Evolutionary conservation across 257 asterid genomes (phyloP).

Genomic region (Solanum gracilifrons): DNA sequence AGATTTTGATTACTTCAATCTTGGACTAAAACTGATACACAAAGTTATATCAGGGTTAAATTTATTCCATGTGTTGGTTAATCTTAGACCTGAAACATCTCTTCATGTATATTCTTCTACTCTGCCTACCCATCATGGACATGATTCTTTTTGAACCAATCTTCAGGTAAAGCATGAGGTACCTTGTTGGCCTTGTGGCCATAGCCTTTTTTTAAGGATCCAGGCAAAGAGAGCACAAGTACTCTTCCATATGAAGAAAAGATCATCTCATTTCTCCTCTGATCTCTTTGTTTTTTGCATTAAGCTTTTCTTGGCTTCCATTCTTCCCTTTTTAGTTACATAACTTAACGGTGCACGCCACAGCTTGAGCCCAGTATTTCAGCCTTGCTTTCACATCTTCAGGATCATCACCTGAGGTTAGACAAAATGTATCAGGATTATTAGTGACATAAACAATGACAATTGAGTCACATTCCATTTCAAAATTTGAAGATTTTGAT

Average conservation of each 20-base stretch:
- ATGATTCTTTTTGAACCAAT: not conserved
- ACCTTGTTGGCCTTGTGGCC: not conserved
- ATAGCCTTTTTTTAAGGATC: not conserved
- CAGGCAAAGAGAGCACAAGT: not conserved
- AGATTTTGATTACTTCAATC: not conserved
- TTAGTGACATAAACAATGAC: not conserved
- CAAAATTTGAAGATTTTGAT: not conserved
- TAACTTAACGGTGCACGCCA: conserved; percentile 27
- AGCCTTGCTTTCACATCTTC: conserved; percentile 39
- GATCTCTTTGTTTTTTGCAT: not conserved
- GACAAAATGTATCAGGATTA: not conserved
- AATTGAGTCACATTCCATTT: not conserved
- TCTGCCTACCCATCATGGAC: conserved; percentile 11
- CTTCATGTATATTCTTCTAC: not conserved
- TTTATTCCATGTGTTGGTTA: not conserved
- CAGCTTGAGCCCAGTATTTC: conserved; percentile 37
- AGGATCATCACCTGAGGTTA: conserved; percentile 26
- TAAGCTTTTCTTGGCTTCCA: not conserved
- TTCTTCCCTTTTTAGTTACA: conserved; percentile 14
- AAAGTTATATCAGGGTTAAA: not conserved
- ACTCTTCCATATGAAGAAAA: not conserved
- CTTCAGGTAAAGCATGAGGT: conserved; percentile 9
- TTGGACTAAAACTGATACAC: not conserved
- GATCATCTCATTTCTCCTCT: not conserved
- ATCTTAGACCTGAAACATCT: not conserved